A percentile compares a stretch with the other conserved stretches of the same genome.
phyloP scores from a whole-genome alignment of 441 rosid genomes.

The Mallotus repandus region DNA sequence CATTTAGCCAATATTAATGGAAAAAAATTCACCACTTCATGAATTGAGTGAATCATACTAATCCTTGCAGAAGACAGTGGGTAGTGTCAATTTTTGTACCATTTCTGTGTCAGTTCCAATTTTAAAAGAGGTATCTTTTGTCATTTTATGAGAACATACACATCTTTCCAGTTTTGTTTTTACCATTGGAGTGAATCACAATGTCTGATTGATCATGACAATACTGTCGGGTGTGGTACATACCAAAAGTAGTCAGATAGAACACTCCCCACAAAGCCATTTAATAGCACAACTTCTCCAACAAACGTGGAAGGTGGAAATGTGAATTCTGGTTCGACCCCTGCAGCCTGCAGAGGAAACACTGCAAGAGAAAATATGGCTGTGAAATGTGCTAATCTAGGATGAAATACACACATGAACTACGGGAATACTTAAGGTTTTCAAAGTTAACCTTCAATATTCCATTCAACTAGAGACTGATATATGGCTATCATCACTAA shows the following conservation, averaged over 20 bases:
- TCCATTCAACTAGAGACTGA: neutral
- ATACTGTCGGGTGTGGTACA: neutral
- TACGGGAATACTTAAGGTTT: neutral
- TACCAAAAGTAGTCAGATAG: slow-evolving; percentile 65
- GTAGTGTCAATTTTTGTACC: neutral
- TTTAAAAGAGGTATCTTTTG: neutral
- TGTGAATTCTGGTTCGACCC: slow-evolving; percentile 50
- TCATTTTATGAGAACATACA: neutral
- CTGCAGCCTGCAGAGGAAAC: slow-evolving; percentile 53
- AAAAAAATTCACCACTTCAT: too few species aligned
- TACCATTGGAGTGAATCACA: neutral
- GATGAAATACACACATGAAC: neutral
- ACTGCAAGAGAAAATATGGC: slow-evolving; percentile 33
- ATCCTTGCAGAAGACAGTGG: neutral
- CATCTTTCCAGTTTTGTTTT: neutral
- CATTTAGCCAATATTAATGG: slow-evolving; percentile 5
- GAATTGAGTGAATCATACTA: neutral
- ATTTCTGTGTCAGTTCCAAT: neutral
- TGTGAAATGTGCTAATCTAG: neutral
- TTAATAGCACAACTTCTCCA: slow-evolving; percentile 43
- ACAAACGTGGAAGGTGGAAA: slow-evolving; percentile 47
- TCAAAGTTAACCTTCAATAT: neutral
- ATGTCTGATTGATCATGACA: neutral
- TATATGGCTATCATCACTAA: neutral
- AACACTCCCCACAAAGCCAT: slow-evolving; percentile 53